A percentile compares a stretch with the other conserved stretches of the same genome.
Conservation (phyloP, 2,329 filamentous ascomycete species). For the Penicillium oxalicum region DNA sequence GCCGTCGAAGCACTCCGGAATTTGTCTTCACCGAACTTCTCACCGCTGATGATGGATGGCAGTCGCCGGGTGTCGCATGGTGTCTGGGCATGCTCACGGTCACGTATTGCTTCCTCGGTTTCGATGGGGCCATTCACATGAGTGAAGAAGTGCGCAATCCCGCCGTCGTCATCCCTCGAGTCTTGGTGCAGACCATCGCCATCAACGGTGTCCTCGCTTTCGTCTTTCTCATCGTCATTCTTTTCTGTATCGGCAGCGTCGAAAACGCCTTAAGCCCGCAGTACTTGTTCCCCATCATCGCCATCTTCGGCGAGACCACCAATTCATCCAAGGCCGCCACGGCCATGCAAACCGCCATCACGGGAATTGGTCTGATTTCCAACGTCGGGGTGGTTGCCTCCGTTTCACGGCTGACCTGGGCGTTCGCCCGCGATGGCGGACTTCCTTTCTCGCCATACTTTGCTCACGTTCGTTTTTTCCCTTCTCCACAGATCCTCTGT, state of each 20-base stretch:
- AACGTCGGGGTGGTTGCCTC: constrained; percentile 43
- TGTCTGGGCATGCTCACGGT: constrained; percentile 36
- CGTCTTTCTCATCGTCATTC: constrained; percentile 37
- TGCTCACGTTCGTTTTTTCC: constrained; percentile 8
- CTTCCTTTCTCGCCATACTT: constrained; percentile 29
- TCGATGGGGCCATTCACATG: constrained; percentile 47
- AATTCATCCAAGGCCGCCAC: constrained; percentile 38
- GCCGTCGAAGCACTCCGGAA: constrained; percentile 25
- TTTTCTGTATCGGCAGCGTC: constrained; percentile 42
- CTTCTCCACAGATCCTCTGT: no score
- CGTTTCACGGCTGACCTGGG: constrained; percentile 46
- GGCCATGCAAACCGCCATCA: constrained; percentile 35
- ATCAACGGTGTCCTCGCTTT: constrained; percentile 42
- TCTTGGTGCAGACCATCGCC: constrained; percentile 41
- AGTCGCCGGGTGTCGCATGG: constrained; percentile 41
- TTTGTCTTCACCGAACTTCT: constrained; percentile 43
- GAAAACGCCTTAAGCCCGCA: constrained; percentile 25
- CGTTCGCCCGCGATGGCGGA: constrained; percentile 46
- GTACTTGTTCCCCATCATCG: constrained; percentile 39
- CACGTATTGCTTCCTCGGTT: constrained; percentile 31
- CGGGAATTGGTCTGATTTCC: constrained; percentile 35
- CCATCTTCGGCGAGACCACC: constrained; percentile 39
- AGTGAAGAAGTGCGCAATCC: constrained; percentile 43
- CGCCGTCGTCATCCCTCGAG: constrained; percentile 42
- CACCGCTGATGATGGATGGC: constrained; percentile 44